Evolutionary conservation across 2,329 filamentous ascomycete species (phyloP).

Genomic region (Zymoseptoria brevis): DNA sequence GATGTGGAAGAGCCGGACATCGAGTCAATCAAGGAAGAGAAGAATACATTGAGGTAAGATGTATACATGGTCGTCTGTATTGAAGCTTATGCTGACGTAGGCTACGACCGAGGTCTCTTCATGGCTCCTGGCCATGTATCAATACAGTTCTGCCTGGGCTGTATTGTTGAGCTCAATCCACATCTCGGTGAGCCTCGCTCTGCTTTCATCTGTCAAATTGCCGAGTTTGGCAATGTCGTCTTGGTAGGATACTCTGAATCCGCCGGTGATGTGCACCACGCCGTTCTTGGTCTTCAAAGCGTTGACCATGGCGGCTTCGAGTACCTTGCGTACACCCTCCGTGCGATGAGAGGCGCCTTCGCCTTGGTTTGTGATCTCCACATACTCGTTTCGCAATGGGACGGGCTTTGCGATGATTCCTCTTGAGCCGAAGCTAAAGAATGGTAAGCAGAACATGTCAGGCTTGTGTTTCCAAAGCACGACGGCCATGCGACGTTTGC

Average conservation of each 20-base stretch:
- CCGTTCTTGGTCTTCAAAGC: neutral
- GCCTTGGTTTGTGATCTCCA: neutral
- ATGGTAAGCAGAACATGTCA: conserved; percentile 4
- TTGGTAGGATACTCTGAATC: neutral
- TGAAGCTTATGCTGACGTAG: too few relatives aligned
- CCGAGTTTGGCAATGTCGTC: conserved; percentile 1
- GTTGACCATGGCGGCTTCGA: too few relatives aligned
- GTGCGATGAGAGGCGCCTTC: too few relatives aligned
- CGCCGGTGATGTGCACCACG: neutral
- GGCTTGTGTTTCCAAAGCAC: conserved; percentile 1
- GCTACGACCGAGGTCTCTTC: neutral
- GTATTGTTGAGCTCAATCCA: neutral
- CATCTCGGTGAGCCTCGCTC: neutral
- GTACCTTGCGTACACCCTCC: too few relatives aligned
- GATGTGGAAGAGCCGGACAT: too few relatives aligned
- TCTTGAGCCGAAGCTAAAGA: neutral
- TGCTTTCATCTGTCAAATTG: neutral
- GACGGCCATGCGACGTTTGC: conserved; percentile 6
- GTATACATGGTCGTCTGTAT: too few relatives aligned
- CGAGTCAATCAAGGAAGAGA: too few relatives aligned
- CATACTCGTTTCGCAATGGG: neutral
- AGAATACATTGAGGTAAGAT: too few relatives aligned
- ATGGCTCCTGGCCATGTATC: neutral
- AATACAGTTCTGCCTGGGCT: neutral
- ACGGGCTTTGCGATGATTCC: neutral